Percentiles rank a stretch among this genome's conserved stretches.
These are phyloP conservation scores for Pseudogymnoascus sp. DNA, from an alignment of 2,329 filamentous ascomycete species.

Conservation along the genomic window DNA sequence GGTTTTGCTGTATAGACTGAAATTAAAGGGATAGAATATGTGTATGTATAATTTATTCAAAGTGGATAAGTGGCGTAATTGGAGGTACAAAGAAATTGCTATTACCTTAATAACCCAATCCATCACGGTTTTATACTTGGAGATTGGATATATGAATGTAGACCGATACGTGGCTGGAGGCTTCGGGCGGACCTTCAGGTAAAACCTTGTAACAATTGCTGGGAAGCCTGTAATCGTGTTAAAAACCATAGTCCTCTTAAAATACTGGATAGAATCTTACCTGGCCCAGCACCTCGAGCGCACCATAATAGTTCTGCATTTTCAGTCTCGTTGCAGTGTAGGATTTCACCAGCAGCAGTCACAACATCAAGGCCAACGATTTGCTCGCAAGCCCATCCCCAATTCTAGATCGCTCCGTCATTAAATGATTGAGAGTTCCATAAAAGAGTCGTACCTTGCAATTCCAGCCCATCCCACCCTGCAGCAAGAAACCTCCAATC, in stretches of 20 bases:
- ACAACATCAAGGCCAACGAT: slow-evolving; percentile 23
- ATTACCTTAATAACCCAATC: slow-evolving; percentile 39
- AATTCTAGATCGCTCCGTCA: slow-evolving; percentile 32
- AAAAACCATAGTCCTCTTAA: background rate
- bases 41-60: background rate
- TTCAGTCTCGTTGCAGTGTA: slow-evolving; percentile 35
- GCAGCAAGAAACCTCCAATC: slow-evolving; percentile 47
- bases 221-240: slow-evolving; percentile 38
- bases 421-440: background rate
- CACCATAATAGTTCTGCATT: slow-evolving; percentile 43
- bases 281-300: slow-evolving; percentile 17
- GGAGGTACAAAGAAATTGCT: background rate
- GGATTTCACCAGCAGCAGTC: slow-evolving; percentile 16
- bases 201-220: slow-evolving; percentile 43
- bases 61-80: background rate
- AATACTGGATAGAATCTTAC: slow-evolving; percentile 9
- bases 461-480: slow-evolving; percentile 53
- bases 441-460: slow-evolving; percentile 34
- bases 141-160: slow-evolving; percentile 40
- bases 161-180: slow-evolving; percentile 13
- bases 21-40: background rate
- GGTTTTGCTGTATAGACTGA: background rate
- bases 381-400: slow-evolving; percentile 44
- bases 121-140: slow-evolving; percentile 37
- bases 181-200: slow-evolving; percentile 22